Percentiles rank a stretch among this genome's conserved stretches.
Conservation (phyloP, 2,329 filamentous ascomycete species). For the Fusarium hainanense region DNA sequence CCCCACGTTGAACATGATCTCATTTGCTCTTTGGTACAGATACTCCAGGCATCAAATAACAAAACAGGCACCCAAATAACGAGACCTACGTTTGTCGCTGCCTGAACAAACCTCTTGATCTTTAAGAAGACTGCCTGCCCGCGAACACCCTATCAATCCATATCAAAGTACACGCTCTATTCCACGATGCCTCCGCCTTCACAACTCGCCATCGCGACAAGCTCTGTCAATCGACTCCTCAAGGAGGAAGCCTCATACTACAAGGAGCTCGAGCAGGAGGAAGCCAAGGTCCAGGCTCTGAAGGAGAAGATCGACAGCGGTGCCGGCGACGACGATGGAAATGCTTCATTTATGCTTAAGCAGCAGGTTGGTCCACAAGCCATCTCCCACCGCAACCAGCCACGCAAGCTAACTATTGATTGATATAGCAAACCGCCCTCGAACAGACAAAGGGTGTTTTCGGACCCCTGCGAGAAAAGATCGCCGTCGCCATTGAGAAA, state of each 20-base stretch:
- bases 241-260: conserved; percentile 94
- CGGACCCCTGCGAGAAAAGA: conserved; percentile 75
- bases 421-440: conserved; percentile 75
- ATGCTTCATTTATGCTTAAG: conserved; percentile 81
- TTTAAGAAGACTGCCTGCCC: not conserved
- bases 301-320: conserved; percentile 67
- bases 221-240: conserved; percentile 82
- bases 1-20: conserved; percentile 47
- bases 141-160: not conserved
- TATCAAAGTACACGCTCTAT: not conserved
- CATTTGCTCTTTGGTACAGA: conserved; percentile 36
- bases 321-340: conserved; percentile 67
- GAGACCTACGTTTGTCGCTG: not conserved
- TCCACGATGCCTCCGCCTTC: conserved; percentile 78
- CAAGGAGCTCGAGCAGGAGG: conserved; percentile 82
- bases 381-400: not conserved
- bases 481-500: conserved; percentile 75
- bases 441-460: conserved; percentile 90
- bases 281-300: conserved; percentile 76
- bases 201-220: conserved; percentile 81
- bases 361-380: conserved; percentile 76
- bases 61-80: conserved; percentile 38
- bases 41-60: conserved; percentile 30
- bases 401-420: conserved; percentile 6
- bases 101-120: not conserved